Evolutionary conservation across 441 rosid species (phyloP), one percentile per base, ranked within the genome.

Genomic region (Syzygium malaccense): DNA sequence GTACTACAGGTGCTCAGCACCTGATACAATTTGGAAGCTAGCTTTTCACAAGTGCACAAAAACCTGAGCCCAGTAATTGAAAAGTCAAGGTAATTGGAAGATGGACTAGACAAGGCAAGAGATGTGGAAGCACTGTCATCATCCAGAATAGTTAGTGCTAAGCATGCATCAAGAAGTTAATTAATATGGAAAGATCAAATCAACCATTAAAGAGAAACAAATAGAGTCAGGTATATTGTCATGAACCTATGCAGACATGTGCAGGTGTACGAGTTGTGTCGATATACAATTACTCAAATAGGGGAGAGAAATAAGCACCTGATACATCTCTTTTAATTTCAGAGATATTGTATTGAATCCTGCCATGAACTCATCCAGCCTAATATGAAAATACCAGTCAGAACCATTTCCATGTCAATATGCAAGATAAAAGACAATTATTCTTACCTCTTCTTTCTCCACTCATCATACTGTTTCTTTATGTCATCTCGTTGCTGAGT

Each of bases 271-370:
- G 0, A 41, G 45, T 41, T 75, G 51, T 75, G 51, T 13, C 8
- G 14, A 23, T 25, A 75, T 75, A 75, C 51, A 75, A 75, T 41
- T 75, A 75, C 83, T 75, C 10, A 13, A 41, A 75, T 41, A 41
- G 14, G 86, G 85, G 62, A 85, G 48, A 80, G 41, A 84, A 68
- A 37, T 10, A 71, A 88, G 26, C 45, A 98, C 99, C 99, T 98
- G 99, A 94, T 98, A 98, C 99, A 98, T 97, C 93, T 98, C 99
- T 92, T 97, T 98, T 79, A 98, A 90, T 94, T 98, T 98, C 92
- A 98, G 87, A 45, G 99, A 98, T 92, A 97, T 98, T 85, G 97
- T 90, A 92, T 97, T 98, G 88, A 98, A 97, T 89, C 99, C 99
- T 53, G 97, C 98, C 99, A 98, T 97, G 94, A 98, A 97, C 92